Base-by-base conservation (phyloP, 2,329 filamentous ascomycete genomes). In the Ophiocordyceps sinensis region DNA sequence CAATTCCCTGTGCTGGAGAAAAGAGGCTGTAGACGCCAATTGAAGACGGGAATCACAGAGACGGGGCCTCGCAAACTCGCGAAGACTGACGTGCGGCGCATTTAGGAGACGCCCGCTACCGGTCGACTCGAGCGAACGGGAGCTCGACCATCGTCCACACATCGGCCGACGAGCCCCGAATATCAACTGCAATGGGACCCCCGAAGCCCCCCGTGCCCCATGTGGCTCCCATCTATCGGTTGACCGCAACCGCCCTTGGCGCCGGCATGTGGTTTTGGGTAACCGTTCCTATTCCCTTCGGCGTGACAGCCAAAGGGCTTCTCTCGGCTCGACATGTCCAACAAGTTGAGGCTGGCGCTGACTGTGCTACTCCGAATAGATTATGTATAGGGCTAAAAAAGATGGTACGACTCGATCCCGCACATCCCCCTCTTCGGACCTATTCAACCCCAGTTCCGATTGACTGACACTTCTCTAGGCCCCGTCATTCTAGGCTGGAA, bases 181-280 rank as follows among this genome's bases (percentile, higher is more conserved):
- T 15, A 10, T 5, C 15, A 9, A 49, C 53, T 44, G 51, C 52
- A 43, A 58, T 56, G 49, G 58, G 59, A 11, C 59, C 58, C 32
- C 60, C 59, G 13, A 64, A 59, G 49, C 61, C 62, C 40, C 63
- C 64, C 1, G 55, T 63, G 52, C 67, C 71, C 48, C 69, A 71
- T 50, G 70, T 72, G 46, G 65, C 67, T 32, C 61, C 63, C 39
- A 58, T 94, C 50, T 94, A 96, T 70, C 78, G 85, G 59, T 82
- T 89, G 63, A 75, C 80, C 44, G 89, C 85, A 37, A 95, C 86
- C 36, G 85, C 81, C 46, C 72, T 98, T 47, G 85, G 87, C 52
- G 91, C 91, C 42, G 85, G 83, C 67, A 98, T 96, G 91, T 98
- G 91, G 91, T 96, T 98, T 68, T 98, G 91, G 64, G 88, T 96